A percentile compares a stretch with the other conserved stretches of the same genome.
Evolutionary conservation across 2,329 filamentous ascomycete genomes (phyloP).

Genomic region (Arachnopeziza araneosa): DNA sequence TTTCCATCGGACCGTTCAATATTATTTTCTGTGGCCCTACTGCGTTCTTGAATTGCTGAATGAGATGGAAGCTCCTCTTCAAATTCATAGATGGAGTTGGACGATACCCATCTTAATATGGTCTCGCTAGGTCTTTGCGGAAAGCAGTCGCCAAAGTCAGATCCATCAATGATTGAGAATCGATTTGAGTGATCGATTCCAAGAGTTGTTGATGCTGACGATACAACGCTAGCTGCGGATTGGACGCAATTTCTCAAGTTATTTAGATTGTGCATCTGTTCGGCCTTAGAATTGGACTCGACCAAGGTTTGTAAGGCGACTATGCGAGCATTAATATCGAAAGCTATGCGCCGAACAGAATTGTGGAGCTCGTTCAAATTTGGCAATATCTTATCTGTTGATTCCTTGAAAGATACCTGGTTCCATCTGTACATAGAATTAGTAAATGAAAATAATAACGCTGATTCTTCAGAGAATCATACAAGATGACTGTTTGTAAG

Average conservation of each 20-base stretch:
- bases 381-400: conserved; percentile 12
- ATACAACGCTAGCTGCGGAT: conserved; percentile 11
- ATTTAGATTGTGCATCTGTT: conserved; percentile 1
- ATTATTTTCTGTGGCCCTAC: too few relatives aligned
- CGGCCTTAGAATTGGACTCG: conserved; percentile 3
- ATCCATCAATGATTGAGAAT: conserved; percentile 1
- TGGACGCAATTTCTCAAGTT: conserved; percentile 11
- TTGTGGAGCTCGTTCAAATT: conserved; percentile 13
- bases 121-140: conserved; percentile 7
- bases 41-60: too few relatives aligned
- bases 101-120: conserved; percentile 14
- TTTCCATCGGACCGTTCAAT: too few relatives aligned
- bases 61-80: neutral
- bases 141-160: conserved; percentile 13
- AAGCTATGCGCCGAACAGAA: conserved; percentile 10
- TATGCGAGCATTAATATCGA: neutral
- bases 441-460: neutral
- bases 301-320: neutral
- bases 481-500: conserved; percentile 15
- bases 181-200: neutral
- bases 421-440: conserved; percentile 12
- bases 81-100: conserved; percentile 13
- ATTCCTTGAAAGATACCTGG: conserved; percentile 11
- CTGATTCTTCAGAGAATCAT: conserved; percentile 1
- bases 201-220: conserved; percentile 7